phyloP scores from a whole-genome alignment of 2,329 filamentous ascomycete species.

The Hyphodiscus sp. region DNA sequence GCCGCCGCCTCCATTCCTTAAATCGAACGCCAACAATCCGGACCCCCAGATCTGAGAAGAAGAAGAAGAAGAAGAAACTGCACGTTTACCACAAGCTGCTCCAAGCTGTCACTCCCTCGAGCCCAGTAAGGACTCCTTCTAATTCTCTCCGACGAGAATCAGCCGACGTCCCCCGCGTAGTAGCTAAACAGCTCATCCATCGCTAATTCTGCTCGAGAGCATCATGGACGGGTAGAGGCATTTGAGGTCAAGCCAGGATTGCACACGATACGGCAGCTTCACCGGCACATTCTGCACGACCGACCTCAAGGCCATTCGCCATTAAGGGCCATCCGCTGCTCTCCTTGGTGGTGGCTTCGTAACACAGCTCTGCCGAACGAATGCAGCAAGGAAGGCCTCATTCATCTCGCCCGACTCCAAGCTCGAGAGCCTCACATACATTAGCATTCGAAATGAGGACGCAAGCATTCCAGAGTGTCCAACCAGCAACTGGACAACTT shows the following conservation, averaged over 20 bases:
- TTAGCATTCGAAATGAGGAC: background rate
- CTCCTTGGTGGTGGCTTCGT: background rate
- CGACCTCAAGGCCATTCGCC: background rate
- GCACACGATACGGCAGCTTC: slow-evolving; percentile 7
- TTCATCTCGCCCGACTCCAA: background rate
- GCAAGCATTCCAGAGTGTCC: background rate
- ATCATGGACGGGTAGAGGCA: slow-evolving; percentile 22
- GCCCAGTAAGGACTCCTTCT: background rate
- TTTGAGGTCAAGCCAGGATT: slow-evolving; percentile 9
- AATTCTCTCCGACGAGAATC: slow-evolving; percentile 15
- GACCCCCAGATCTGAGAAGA: background rate
- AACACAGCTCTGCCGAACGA: background rate
- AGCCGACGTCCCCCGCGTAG: slow-evolving; percentile 11
- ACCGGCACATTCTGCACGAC: background rate
- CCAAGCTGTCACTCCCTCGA: too few species aligned
- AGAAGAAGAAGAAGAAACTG: too few species aligned
- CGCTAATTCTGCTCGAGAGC: slow-evolving; percentile 22
- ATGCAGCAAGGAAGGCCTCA: background rate
- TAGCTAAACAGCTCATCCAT: slow-evolving; percentile 5
- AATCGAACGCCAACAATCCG: background rate
- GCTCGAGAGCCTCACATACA: background rate
- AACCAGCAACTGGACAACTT: background rate
- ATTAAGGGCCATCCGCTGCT: background rate
- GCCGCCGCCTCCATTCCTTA: background rate
- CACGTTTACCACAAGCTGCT: too few species aligned